Evolutionary conservation across 2,329 filamentous ascomycete species (phyloP).

Genomic region (Apiospora hydei): DNA sequence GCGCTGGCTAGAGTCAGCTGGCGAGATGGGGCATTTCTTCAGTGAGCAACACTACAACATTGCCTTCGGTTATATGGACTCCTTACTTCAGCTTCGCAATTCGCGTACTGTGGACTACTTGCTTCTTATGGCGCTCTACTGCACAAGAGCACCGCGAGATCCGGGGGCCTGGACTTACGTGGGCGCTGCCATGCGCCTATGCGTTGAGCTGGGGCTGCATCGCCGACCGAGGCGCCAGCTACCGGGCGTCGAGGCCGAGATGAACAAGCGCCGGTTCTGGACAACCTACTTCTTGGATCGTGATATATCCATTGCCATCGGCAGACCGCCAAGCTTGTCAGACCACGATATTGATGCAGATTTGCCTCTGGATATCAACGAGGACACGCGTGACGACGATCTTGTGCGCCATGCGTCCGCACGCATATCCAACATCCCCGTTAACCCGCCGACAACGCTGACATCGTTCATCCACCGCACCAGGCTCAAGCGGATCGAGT

Average conservation of each 20-base stretch:
- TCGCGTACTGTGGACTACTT: constrained; percentile 40
- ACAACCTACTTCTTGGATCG: constrained; percentile 41
- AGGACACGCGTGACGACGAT: constrained; percentile 37
- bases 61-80: constrained; percentile 39
- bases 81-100: constrained; percentile 38
- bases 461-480: constrained; percentile 41
- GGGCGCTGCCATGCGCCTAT: constrained; percentile 39
- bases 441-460: constrained; percentile 36
- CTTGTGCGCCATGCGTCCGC: constrained; percentile 36
- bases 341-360: constrained; percentile 42
- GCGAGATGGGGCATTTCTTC: constrained; percentile 41
- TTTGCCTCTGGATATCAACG: constrained; percentile 39
- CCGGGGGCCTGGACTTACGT: constrained; percentile 42
- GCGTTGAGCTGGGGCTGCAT: constrained; percentile 41
- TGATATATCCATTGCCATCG: constrained; percentile 41
- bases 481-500: constrained; percentile 40
- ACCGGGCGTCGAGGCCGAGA: constrained; percentile 37
- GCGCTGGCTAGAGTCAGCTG: constrained; percentile 42
- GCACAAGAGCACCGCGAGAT: constrained; percentile 40
- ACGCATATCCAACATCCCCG: constrained; percentile 33
- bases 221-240: constrained; percentile 36
- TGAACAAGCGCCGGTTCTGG: constrained; percentile 43
- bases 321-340: constrained; percentile 40
- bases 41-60: constrained; percentile 41
- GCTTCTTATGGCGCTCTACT: constrained; percentile 41